Conservation (phyloP, 352 stramenopile species). For the Lagenidium giganteum region DNA sequence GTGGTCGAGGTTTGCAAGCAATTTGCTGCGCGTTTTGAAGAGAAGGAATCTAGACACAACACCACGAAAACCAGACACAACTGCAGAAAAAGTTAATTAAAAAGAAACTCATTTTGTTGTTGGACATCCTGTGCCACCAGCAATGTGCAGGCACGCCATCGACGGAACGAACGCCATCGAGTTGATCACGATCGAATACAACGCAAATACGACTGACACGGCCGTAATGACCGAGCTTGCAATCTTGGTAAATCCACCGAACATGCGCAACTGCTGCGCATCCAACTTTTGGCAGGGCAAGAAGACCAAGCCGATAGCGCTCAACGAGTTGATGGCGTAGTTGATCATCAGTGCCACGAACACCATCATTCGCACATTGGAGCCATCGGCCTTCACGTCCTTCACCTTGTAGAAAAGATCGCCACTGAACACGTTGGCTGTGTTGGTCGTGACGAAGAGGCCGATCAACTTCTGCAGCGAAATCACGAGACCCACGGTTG, state of each 20-base stretch:
- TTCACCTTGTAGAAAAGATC: constrained; percentile 16
- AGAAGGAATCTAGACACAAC: too few species aligned
- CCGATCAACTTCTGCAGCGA: constrained; percentile 21
- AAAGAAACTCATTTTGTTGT: neutral
- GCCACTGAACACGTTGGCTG: constrained; percentile 20
- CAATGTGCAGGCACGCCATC: constrained; percentile 27
- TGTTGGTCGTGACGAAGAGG: constrained; percentile 27
- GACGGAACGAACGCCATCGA: constrained; percentile 30
- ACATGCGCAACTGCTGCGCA: constrained; percentile 47
- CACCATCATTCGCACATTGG: constrained; percentile 12
- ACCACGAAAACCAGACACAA: too few species aligned
- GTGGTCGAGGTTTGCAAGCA: neutral
- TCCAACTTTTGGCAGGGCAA: constrained; percentile 20
- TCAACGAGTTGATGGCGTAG: constrained; percentile 27
- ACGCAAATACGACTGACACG: constrained; percentile 25
- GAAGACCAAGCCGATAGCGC: constrained; percentile 21
- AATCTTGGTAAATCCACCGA: constrained; percentile 52
- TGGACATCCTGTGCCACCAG: constrained; percentile 29
- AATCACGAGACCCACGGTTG: constrained; percentile 17
- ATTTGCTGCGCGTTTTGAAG: too few species aligned
- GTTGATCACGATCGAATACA: constrained; percentile 31
- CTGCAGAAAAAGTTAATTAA: too few species aligned
- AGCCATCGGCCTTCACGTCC: constrained; percentile 13
- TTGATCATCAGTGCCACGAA: constrained; percentile 21
- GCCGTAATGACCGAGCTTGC: constrained; percentile 23